phyloP scores from a whole-genome alignment of 352 stramenopile genomes.

The Pythium graminicola region DNA sequence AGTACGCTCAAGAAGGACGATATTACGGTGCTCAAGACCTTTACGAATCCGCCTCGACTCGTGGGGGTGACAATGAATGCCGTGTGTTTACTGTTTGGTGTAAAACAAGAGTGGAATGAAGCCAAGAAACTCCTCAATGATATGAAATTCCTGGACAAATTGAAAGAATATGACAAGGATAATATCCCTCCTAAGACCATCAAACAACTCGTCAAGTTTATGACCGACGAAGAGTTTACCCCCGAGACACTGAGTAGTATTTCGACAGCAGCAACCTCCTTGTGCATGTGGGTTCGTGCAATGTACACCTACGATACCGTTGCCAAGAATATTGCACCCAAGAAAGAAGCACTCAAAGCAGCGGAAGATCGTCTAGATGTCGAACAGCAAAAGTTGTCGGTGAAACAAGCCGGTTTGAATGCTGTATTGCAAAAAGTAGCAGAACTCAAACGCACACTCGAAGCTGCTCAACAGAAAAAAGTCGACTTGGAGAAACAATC shows the following conservation, averaged over 20 bases:
- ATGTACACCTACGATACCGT: constrained; percentile 93
- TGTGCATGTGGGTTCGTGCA: constrained; percentile 90
- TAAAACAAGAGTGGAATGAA: constrained; percentile 90
- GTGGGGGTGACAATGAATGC: constrained; percentile 88
- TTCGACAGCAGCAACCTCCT: not conserved
- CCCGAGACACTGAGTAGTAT: constrained; percentile 90
- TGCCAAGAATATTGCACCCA: constrained; percentile 90
- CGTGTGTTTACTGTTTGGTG: constrained; percentile 92
- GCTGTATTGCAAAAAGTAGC: constrained; percentile 90
- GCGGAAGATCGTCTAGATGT: constrained; percentile 87
- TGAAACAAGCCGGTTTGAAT: constrained; percentile 88
- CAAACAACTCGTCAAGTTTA: constrained; percentile 85
- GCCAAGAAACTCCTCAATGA: constrained; percentile 88
- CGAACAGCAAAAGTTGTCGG: constrained; percentile 83
- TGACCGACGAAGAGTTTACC: constrained; percentile 89
- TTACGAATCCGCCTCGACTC: constrained; percentile 85
- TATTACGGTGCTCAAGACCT: constrained; percentile 90
- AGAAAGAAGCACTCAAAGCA: constrained; percentile 81
- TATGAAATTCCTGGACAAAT: constrained; percentile 90
- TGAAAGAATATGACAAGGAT: too few relatives aligned
- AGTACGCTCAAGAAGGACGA: constrained; percentile 90
- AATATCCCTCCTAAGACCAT: constrained; percentile 85
- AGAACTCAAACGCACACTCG: constrained; percentile 80
- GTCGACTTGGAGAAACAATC: constrained; percentile 87
- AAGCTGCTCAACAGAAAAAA: constrained; percentile 90